Base-by-base conservation (phyloP, 352 stramenopile genomes). In the Pythium pyrilobum region DNA sequence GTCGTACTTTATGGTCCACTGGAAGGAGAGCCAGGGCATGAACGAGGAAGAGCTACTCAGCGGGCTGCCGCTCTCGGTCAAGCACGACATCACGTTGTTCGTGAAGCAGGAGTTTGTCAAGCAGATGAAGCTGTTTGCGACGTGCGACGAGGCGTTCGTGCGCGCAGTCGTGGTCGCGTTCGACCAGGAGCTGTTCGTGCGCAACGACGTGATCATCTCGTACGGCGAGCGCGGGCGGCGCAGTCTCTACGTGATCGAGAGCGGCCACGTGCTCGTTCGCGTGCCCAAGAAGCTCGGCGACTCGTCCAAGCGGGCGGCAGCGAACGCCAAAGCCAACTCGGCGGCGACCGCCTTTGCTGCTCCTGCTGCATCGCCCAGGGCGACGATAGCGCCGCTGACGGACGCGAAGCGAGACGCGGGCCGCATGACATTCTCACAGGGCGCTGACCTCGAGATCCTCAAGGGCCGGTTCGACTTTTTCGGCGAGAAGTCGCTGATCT, bases 121-220 rank as follows among this genome's bases (percentile, higher is more conserved):
- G 27, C 71, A 91, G 31, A 67, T 89, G 62, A 52, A 59, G 5
- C 63, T 91, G 5, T 88, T 91, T 50, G 71, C 66, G 3, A 64
- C 53, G 4, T 89, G 77, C 39, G 81, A 91, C 41, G 66, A 80
- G 31, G 65, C 65, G 0, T 91, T 91, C 33, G 69, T 74, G 27
- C 74, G 72, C 8, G 74, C 81, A 1, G 68, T 89, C n/a, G 75
- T 87, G 23, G 64, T 75, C 10, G 67, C 78, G 25, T 72, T 90
- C n/a, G 63, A 85, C 51, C 73, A 75, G 37, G 80, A 90, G 48
- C 74, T 87, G 20, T 90, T 77, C 29, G 77, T 88, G 32, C 74
- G 71, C 25, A 85, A 88, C 38, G 80, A 90, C 28, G 68, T 90
- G n/a, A 87, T 90, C 56, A 87, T 88, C 39, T 64, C 76, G 25